Evolutionary conservation across 352 stramenopile genomes (phyloP).

Genomic region (Blastocystis sp.): DNA sequence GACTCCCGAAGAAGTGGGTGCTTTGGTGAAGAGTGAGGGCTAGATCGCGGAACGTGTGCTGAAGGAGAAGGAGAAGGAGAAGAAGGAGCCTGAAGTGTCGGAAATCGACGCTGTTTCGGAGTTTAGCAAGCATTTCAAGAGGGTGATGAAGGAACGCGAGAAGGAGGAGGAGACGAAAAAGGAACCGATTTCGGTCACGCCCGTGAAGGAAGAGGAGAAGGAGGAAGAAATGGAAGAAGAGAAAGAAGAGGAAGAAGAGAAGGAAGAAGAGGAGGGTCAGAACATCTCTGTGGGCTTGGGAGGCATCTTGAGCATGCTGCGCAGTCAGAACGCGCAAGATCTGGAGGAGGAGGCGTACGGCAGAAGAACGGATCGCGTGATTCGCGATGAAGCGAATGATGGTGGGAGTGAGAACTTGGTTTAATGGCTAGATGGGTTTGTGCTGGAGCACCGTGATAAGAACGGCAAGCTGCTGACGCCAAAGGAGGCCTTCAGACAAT

Average conservation of each 20-base stretch:
- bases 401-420: not conserved
- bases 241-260: conserved; percentile 25
- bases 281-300: conserved; percentile 14
- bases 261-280: not conserved
- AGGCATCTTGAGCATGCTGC: conserved; percentile 14
- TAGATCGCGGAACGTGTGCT: not conserved
- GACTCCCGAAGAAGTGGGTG: conserved; percentile 1
- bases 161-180: conserved; percentile 23
- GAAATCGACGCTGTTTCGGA: conserved; percentile 39
- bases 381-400: conserved; percentile 4
- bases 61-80: conserved; percentile 42
- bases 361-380: conserved; percentile 28
- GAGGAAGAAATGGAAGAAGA: not conserved
- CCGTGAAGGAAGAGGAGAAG: not conserved
- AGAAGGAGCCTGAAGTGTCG: not conserved
- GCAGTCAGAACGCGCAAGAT: conserved; percentile 26
- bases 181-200: not conserved
- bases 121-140: conserved; percentile 60
- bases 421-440: conserved; percentile 51
- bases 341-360: conserved; percentile 60
- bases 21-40: not conserved
- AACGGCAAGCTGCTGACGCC: conserved; percentile 41
- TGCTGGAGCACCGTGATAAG: conserved; percentile 60
- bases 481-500: conserved; percentile 64
- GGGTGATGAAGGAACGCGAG: conserved; percentile 27